phyloP scores from a whole-genome alignment of 495 filamentous ascomycete species.

The Chlorociboria aeruginascens region DNA sequence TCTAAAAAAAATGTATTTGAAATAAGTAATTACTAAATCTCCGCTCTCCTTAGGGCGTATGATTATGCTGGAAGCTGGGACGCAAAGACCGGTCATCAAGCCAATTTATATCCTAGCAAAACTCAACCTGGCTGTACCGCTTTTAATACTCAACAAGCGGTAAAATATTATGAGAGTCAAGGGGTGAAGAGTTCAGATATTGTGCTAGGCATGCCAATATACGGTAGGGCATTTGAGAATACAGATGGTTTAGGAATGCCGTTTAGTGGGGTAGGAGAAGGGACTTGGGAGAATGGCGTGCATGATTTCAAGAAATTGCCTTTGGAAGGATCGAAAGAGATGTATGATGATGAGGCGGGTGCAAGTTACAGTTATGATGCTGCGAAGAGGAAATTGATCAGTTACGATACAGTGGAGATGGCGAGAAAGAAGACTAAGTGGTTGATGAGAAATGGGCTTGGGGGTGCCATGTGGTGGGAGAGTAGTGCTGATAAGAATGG shows the following conservation, averaged over 20 bases:
- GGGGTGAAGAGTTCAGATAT: slow-evolving; percentile 60
- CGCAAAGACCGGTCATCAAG: slow-evolving; percentile 57
- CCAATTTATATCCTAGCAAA: slow-evolving; percentile 55
- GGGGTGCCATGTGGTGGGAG: slow-evolving; percentile 97
- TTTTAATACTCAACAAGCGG: slow-evolving; percentile 58
- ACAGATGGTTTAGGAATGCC: slow-evolving; percentile 61
- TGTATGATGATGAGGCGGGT: slow-evolving; percentile 37
- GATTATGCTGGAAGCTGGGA: slow-evolving; percentile 79
- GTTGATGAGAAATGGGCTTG: slow-evolving; percentile 51
- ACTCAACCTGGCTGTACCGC: slow-evolving; percentile 52
- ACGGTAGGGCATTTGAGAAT: slow-evolving; percentile 72
- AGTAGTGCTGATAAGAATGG: slow-evolving; percentile 64
- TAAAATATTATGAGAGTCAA: slow-evolving; percentile 51
- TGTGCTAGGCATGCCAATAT: slow-evolving; percentile 83
- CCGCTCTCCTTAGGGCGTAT: slow-evolving; percentile 34
- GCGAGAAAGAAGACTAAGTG: slow-evolving; percentile 58
- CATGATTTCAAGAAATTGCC: slow-evolving; percentile 75
- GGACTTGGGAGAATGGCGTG: slow-evolving; percentile 77
- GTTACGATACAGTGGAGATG: slow-evolving; percentile 64
- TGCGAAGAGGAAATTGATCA: slow-evolving; percentile 48
- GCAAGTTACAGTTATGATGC: slow-evolving; percentile 67
- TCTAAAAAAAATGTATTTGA: slow-evolving; percentile 31
- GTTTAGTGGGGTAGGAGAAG: slow-evolving; percentile 61
- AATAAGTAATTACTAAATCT: too few relatives aligned
- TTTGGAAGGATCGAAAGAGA: slow-evolving; percentile 37